A percentile compares a stretch with the other conserved stretches of the same genome.
Conservation (phyloP, 192 early-diverging fungal species). For the Helicostylum pulchrum region DNA sequence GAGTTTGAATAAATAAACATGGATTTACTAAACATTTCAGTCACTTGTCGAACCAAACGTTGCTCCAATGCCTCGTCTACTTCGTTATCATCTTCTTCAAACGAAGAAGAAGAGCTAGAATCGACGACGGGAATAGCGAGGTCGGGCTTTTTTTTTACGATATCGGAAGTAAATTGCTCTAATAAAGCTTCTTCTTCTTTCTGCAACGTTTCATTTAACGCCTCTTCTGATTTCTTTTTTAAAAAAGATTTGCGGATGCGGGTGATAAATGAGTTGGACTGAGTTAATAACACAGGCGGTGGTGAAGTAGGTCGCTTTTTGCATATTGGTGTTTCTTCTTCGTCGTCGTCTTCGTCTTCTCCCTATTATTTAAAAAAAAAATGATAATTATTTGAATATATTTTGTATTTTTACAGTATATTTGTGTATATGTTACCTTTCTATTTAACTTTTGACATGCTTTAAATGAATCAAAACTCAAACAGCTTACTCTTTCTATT, state of each 20-base stretch:
- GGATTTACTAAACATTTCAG: constrained; percentile 39
- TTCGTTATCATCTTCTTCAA: constrained; percentile 15
- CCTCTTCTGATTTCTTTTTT: not conserved
- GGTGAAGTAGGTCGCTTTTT: not conserved
- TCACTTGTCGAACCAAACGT: constrained; percentile 46
- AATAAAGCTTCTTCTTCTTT: not conserved
- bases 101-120: not conserved
- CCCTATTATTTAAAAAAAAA: not conserved
- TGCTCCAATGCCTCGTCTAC: constrained; percentile 41
- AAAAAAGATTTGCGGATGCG: constrained; percentile 7
- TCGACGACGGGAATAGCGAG: not conserved
- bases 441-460: constrained; percentile 20
- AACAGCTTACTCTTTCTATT: constrained; percentile 37
- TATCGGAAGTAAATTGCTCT: not conserved
- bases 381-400: not conserved
- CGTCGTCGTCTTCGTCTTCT: constrained; percentile 21
- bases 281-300: constrained; percentile 19
- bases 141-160: not conserved
- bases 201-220: not conserved
- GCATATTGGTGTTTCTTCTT: constrained; percentile 13
- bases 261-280: constrained; percentile 20
- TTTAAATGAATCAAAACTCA: constrained; percentile 33
- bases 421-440: constrained; percentile 12
- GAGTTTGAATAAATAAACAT: constrained; percentile 50
- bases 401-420: not conserved